Base-by-base conservation (phyloP, 371 early-diverging fungal species). In the Actinomucor elegans region DNA sequence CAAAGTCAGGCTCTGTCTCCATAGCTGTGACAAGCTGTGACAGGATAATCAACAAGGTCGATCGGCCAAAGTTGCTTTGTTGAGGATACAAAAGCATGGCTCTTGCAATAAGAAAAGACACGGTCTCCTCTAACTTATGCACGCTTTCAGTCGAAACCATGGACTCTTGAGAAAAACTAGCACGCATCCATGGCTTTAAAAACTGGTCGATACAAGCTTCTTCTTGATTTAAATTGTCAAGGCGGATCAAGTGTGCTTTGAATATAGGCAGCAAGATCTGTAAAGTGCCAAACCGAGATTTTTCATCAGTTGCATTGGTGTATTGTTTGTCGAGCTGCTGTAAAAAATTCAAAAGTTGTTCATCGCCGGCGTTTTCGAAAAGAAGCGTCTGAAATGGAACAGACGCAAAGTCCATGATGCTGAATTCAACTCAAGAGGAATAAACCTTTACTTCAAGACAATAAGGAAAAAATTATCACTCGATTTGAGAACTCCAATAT, bases 81-180 rank as follows among this genome's bases (percentile, higher is more conserved):
- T 18, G 38, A 26, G 28, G 2, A 24, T 42, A 52, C 31, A 37
- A 24, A 48, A 42, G 33, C 9, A 73, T 46, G 9, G 69, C 66
- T 11, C 59, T 50, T 1, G 51, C 59, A 37, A 71, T 61, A 44
- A 71, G 59, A 18, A 57, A 62, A 1, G 74, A 67, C 0, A 66
- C 64, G 0, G 67, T 37, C 15, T 64, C 59, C 35, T 55, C 61
- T 20, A 77, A 43, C 10, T 66, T 31, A 20, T 44, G 42, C 0
- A 72, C 64, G 26, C 77, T 76, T 46, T 76, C 77, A 0, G 73
- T 66, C 8, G 73, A 57, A 1, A 70, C 58, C 60, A 71, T 67
- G 2, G 71, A 62, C 23, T 73, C 71, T 26, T 71, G 69, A 4
- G 63, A 51, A 46, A 73, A 67, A 21, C 64, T 71, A 12, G 52